phyloP scores from a whole-genome alignment of 1,139 yeast species.

The Geotrichum reessii region DNA sequence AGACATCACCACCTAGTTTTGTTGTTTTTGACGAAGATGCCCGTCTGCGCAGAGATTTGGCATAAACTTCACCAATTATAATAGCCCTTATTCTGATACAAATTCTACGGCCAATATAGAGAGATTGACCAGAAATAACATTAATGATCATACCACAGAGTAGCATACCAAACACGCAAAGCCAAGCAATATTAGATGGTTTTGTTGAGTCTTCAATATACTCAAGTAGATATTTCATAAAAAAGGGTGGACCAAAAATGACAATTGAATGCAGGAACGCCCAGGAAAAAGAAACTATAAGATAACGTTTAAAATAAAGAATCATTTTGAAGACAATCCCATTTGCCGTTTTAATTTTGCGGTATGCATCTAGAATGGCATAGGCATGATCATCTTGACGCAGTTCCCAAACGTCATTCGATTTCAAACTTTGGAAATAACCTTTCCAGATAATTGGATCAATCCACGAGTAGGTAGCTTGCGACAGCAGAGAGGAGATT shows the following conservation, averaged over 20 bases:
- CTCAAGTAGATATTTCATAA: slow-evolving; percentile 72
- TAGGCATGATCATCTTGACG: slow-evolving; percentile 76
- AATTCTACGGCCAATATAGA: slow-evolving; percentile 85
- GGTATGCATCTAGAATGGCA: slow-evolving; percentile 55
- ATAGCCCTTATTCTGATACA: slow-evolving; percentile 87
- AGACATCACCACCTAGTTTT: slow-evolving; percentile 21
- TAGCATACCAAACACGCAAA: slow-evolving; percentile 72
- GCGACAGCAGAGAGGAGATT: slow-evolving; percentile 52
- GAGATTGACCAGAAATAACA: slow-evolving; percentile 67
- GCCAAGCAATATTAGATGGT: slow-evolving; percentile 75
- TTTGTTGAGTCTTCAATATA: slow-evolving; percentile 69
- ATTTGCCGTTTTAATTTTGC: slow-evolving; percentile 37
- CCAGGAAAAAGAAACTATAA: slow-evolving; percentile 64
- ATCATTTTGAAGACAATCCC: slow-evolving; percentile 54
- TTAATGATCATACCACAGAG: slow-evolving; percentile 57
- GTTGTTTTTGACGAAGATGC: slow-evolving; percentile 43
- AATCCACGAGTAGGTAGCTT: slow-evolving; percentile 71
- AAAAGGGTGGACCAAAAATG: slow-evolving; percentile 70
- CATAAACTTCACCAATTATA: slow-evolving; percentile 83
- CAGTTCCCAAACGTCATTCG: slow-evolving; percentile 79
- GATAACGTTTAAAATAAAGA: slow-evolving; percentile 54
- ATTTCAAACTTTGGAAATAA: slow-evolving; percentile 48
- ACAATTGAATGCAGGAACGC: slow-evolving; percentile 61
- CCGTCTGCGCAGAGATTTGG: slow-evolving; percentile 84
- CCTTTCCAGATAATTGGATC: slow-evolving; percentile 65